Base-by-base conservation (phyloP, 139 green algal species). In the Pycnococcus provasolii region DNA sequence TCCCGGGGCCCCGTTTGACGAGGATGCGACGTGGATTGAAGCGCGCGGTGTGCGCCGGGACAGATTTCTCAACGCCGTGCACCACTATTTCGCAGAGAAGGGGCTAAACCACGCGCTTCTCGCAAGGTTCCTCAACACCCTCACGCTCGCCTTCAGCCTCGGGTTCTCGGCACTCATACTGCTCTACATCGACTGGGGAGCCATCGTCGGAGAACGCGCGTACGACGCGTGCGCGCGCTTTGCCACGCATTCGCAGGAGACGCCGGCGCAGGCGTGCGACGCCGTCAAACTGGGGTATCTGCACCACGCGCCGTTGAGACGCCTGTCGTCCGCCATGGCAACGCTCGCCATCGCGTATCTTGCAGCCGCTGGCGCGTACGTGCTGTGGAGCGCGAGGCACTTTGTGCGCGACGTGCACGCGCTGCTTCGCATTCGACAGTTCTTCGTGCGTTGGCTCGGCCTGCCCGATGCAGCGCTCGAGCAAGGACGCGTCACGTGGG, bases 131-230 rank as follows among this genome's bases (percentile, higher is more conserved):
- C 74, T 94, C 42, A 95, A 96, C 73, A 70, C 96, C 51, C 42
- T 82, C 37, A 89, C 86, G 0, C 81, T 97, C n/a, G 84, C 62
- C 8, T 97, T 97, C 81, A 96, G 89, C 0, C 84, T 93, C 44
- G 72, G 70, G 48, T 90, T 96, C 71, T 87, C 77, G 1, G 82
- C 60, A 48, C 87, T 95, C 63, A 78, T 97, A 60, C 81, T 97
- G 52, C 75, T 98, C 37, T 84, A 79, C 53, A 80, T 97, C 1
- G 73, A 96, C 64, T 97, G 88, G 85, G 9, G 60, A 1, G 85
- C 77, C 4, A 74, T 95, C 5, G 48, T 4, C 3, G 54, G 37
- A 2, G 52, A 45, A 39, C 55, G 45, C 65, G 58, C 62, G 37
- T 42, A 62, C 43, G 44, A 63, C 45, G 61, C 45, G 44, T 43